Conservation (phyloP, 495 filamentous ascomycete species). For the Podospora pseudocomata region DNA sequence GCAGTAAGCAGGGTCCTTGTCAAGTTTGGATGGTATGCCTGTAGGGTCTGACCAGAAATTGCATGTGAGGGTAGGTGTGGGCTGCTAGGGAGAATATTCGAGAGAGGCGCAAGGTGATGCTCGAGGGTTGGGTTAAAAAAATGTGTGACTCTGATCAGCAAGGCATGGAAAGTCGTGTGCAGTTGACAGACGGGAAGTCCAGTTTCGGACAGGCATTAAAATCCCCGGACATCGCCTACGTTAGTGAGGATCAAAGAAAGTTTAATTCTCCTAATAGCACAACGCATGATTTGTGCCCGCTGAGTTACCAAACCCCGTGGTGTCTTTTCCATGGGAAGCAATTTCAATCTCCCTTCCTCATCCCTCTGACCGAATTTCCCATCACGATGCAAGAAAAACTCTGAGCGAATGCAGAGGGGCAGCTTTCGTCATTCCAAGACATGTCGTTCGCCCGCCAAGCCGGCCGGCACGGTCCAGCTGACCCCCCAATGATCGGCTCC, state of each 20-base stretch:
- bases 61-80: not conserved
- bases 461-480: conserved; percentile 7
- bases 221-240: not conserved
- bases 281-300: not conserved
- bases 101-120: not conserved
- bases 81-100: not conserved
- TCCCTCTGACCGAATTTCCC: not conserved
- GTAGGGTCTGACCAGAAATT: not conserved
- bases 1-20: not conserved
- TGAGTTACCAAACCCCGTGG: not conserved
- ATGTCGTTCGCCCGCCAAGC: conserved; percentile 10
- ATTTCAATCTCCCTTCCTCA: not conserved
- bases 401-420: not conserved
- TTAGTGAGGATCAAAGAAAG: not conserved
- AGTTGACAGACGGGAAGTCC: not conserved
- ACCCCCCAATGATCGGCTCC: conserved; percentile 10
- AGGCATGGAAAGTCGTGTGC: not conserved
- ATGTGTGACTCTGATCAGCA: not conserved
- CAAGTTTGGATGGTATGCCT: not conserved
- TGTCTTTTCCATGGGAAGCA: not conserved
- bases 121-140: not conserved
- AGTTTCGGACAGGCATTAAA: not conserved
- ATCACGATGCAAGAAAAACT: not conserved
- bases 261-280: not conserved
- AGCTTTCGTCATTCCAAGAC: not conserved